A percentile compares a stretch with the other conserved stretches of the same genome.
These are phyloP conservation scores for Sporobolomyces pararoseus DNA, from an alignment of 768 basidiomycete species.

Conservation along the genomic window DNA sequence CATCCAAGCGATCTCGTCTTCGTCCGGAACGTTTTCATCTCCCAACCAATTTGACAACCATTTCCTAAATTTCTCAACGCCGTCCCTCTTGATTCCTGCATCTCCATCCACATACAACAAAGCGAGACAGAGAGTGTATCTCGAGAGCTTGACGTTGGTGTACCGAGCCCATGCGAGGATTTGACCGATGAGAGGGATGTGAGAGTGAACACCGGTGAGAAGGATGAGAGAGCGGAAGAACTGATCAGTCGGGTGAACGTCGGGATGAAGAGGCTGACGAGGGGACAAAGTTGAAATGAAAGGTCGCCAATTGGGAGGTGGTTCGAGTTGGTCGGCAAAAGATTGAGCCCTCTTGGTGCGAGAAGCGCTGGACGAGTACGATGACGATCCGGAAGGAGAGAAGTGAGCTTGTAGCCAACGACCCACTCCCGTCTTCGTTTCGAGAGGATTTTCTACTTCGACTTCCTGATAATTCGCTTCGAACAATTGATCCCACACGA, in stretches of 20 bases:
- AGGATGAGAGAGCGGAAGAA: constrained; percentile 39
- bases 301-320: constrained; percentile 13
- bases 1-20: constrained; percentile 36
- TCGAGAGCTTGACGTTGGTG: constrained; percentile 3
- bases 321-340: neutral
- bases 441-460: constrained; percentile 16
- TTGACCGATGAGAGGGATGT: constrained; percentile 11
- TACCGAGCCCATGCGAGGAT: constrained; percentile 36
- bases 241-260: constrained; percentile 28
- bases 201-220: constrained; percentile 31
- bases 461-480: constrained; percentile 29
- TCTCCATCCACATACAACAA: constrained; percentile 34
- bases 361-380: neutral
- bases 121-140: constrained; percentile 25
- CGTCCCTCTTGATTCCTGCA: neutral
- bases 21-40: constrained; percentile 9
- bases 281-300: constrained; percentile 34
- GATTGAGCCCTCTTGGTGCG: neutral
- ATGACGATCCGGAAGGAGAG: neutral
- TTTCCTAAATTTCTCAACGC: neutral
- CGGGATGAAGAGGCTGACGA: neutral
- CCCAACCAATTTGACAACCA: constrained; percentile 33
- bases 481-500: constrained; percentile 27
- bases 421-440: neutral
- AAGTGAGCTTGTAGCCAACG: neutral